phyloP scores from a whole-genome alignment of 805 yeast genomes.

The Wickerhamiella vanderwaltii region DNA sequence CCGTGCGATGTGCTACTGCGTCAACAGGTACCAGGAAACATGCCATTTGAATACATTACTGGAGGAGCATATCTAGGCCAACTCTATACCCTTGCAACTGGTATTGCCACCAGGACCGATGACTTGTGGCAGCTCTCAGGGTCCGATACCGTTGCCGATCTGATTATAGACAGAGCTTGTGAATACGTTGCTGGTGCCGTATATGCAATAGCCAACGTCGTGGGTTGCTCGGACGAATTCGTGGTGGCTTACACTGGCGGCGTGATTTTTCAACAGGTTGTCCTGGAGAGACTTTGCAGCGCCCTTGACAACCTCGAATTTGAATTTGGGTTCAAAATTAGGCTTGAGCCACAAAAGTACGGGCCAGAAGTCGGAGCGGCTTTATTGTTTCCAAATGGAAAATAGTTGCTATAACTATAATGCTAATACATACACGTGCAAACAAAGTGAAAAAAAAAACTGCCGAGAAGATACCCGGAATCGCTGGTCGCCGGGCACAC shows the following conservation, averaged over 20 bases:
- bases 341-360: conserved; percentile 14
- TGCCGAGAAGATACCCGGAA: no score
- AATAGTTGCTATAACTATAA: background rate
- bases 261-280: conserved; percentile 17
- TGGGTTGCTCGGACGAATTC: background rate
- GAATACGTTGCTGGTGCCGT: conserved; percentile 16
- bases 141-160: conserved; percentile 5
- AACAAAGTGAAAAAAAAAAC: no score
- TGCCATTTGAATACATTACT: conserved; percentile 6
- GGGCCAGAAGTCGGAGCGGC: conserved; percentile 23
- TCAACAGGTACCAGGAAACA: background rate
- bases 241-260: conserved; percentile 21
- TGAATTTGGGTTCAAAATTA: conserved; percentile 7
- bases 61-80: conserved; percentile 9
- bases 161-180: conserved; percentile 18
- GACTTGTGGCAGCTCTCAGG: background rate
- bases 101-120: background rate
- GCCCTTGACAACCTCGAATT: conserved; percentile 7
- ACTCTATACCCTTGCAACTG: conserved; percentile 5
- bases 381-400: background rate
- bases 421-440: no score
- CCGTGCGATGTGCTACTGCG: background rate
- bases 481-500: no score
- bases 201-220: conserved; percentile 12
- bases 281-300: conserved; percentile 11